Conservation (phyloP, 495 filamentous ascomycete genomes). For the Talaromyces nanjingensis region DNA sequence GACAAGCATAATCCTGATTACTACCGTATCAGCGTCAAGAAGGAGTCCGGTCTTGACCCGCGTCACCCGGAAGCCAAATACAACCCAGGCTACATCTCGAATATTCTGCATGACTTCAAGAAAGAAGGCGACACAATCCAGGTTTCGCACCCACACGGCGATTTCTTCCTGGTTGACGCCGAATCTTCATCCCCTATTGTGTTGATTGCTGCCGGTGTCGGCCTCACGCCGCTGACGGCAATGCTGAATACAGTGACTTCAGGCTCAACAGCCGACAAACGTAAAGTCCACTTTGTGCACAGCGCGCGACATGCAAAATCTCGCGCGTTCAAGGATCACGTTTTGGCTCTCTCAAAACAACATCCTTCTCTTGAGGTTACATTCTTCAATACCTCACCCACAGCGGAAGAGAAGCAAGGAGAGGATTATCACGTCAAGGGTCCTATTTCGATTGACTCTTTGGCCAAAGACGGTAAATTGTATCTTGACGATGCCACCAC, state of each 20-base stretch:
- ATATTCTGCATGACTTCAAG: slow-evolving; percentile 57
- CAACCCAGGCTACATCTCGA: slow-evolving; percentile 61
- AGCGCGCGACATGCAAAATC: slow-evolving; percentile 9
- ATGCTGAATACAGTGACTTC: slow-evolving; percentile 47
- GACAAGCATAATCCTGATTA: slow-evolving; percentile 43
- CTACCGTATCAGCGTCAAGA: slow-evolving; percentile 60
- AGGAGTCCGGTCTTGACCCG: slow-evolving; percentile 31
- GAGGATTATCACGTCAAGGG: slow-evolving; percentile 7
- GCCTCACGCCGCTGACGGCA: slow-evolving; percentile 53
- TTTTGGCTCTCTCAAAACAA: slow-evolving; percentile 34
- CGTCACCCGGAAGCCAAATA: slow-evolving; percentile 31
- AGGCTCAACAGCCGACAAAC: slow-evolving; percentile 21
- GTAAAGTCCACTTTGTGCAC: slow-evolving; percentile 44
- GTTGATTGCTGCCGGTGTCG: slow-evolving; percentile 56
- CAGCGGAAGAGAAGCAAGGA: slow-evolving; percentile 4
- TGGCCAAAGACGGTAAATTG: not conserved
- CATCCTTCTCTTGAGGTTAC: slow-evolving; percentile 31
- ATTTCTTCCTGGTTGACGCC: slow-evolving; percentile 54
- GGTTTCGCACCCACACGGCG: slow-evolving; percentile 61
- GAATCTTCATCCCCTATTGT: slow-evolving; percentile 34
- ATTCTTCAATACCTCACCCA: slow-evolving; percentile 27
- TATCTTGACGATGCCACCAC: slow-evolving; percentile 35
- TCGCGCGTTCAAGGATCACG: slow-evolving; percentile 45
- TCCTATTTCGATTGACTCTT: not conserved
- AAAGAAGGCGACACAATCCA: slow-evolving; percentile 52